Conservation (phyloP, 2,329 filamentous ascomycete species). For the Pseudogymnoascus sp. region DNA sequence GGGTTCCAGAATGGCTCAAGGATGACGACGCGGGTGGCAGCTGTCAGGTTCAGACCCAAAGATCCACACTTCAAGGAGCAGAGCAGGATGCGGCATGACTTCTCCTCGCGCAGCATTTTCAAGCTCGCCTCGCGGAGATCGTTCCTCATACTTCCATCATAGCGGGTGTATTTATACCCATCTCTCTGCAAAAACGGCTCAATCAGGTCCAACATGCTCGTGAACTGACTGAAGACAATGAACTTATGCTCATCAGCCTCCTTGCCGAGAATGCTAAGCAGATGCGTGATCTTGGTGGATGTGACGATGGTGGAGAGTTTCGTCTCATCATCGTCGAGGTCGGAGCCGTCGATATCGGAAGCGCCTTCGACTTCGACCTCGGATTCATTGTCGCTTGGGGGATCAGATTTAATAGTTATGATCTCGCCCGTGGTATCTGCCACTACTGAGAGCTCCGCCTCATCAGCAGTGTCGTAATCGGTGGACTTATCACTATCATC, state of each 20-base stretch:
- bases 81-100: constrained; percentile 71
- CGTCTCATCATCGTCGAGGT: constrained; percentile 35
- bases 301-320: constrained; percentile 50
- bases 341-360: constrained; percentile 29
- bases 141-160: constrained; percentile 93
- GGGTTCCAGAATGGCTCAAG: constrained; percentile 99
- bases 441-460: neutral
- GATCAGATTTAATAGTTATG: constrained; percentile 18
- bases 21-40: constrained; percentile 87
- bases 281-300: constrained; percentile 87
- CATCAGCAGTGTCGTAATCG: constrained; percentile 19
- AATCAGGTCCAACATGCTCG: constrained; percentile 93
- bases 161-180: constrained; percentile 74
- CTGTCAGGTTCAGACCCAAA: constrained; percentile 87
- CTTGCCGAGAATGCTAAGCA: constrained; percentile 71
- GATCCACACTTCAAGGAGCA: constrained; percentile 94
- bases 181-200: constrained; percentile 79
- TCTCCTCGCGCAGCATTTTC: constrained; percentile 66
- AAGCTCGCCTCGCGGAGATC: constrained; percentile 86
- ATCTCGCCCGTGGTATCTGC: neutral
- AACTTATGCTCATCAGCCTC: constrained; percentile 85
- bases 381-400: constrained; percentile 31
- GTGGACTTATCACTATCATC: constrained; percentile 42
- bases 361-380: constrained; percentile 40
- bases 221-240: constrained; percentile 98